A percentile compares a stretch with the other conserved stretches of the same genome.
Evolutionary conservation across 805 yeast species (phyloP).

Genomic region (Metschnikowia colocasiae): DNA sequence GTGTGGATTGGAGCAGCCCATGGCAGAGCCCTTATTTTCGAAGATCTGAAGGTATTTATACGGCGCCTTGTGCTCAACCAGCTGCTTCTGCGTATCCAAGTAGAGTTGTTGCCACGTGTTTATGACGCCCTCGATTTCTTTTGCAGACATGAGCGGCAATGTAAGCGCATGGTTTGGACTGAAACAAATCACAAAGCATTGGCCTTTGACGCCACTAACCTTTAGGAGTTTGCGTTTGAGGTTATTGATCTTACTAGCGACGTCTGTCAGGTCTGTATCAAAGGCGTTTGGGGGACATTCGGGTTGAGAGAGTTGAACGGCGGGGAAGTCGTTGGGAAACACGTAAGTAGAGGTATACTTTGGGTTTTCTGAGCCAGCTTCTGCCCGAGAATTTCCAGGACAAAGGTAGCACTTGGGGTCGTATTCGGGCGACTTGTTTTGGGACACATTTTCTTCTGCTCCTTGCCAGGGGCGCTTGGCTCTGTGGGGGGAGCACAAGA

Average conservation of each 20-base stretch:
- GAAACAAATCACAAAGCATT: slow-evolving; percentile 70
- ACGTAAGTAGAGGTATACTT: slow-evolving; percentile 53
- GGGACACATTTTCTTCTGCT: slow-evolving; percentile 51
- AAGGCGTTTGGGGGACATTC: slow-evolving; percentile 5
- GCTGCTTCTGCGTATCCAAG: slow-evolving; percentile 37
- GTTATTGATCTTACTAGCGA: slow-evolving; percentile 1
- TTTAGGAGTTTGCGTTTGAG: slow-evolving; percentile 46
- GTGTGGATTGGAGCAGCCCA: slow-evolving; percentile 82
- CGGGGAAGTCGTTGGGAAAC: slow-evolving; percentile 68
- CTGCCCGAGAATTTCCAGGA: slow-evolving; percentile 65
- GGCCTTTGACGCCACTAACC: slow-evolving; percentile 60
- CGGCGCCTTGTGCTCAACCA: slow-evolving; percentile 38
- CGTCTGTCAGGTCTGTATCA: slow-evolving; percentile 16
- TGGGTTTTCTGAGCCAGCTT: slow-evolving; percentile 54
- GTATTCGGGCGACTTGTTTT: slow-evolving; percentile 46
- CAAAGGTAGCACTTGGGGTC: slow-evolving; percentile 69
- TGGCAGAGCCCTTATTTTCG: slow-evolving; percentile 73
- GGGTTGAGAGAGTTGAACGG: slow-evolving; percentile 48
- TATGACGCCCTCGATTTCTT: slow-evolving; percentile 47
- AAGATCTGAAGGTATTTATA: slow-evolving; percentile 64
- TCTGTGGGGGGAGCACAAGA: slow-evolving; percentile 72
- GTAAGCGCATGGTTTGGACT: slow-evolving; percentile 66
- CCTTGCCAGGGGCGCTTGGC: slow-evolving; percentile 83
- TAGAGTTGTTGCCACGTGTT: slow-evolving; percentile 59
- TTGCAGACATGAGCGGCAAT: slow-evolving; percentile 53